A percentile compares a stretch with the other conserved stretches of the same genome.
Evolutionary conservation across 2,329 filamentous ascomycete species (phyloP).

Genomic region (Aspergillus phoenicis): DNA sequence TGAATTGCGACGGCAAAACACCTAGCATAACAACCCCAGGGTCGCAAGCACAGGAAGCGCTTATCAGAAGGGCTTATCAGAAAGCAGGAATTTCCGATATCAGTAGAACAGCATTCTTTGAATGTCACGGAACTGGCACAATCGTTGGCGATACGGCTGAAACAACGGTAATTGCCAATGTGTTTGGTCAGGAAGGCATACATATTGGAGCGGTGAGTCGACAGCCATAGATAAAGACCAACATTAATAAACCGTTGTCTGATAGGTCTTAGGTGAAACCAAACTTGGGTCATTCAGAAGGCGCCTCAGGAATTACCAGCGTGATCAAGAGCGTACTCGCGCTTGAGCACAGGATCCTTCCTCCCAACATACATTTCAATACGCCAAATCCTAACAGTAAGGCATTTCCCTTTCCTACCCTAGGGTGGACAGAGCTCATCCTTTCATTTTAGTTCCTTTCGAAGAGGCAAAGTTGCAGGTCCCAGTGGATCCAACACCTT

Average conservation of each 20-base stretch:
- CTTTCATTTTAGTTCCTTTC: constrained; percentile 18
- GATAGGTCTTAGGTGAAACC: constrained; percentile 25
- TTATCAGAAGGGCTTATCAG: constrained; percentile 14
- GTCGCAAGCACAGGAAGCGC: constrained; percentile 16
- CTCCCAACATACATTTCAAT: constrained; percentile 33
- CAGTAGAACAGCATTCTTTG: constrained; percentile 17
- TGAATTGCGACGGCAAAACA: constrained; percentile 34
- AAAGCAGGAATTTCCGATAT: constrained; percentile 4
- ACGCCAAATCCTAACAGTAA: constrained; percentile 29
- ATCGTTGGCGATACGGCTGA: constrained; percentile 22
- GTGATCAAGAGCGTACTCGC: constrained; percentile 30
- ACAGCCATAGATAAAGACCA: too few relatives aligned
- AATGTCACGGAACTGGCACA: constrained; percentile 26
- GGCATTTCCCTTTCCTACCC: neutral
- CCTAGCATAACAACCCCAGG: constrained; percentile 22
- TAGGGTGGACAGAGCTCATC: neutral
- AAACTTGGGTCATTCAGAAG: constrained; percentile 33
- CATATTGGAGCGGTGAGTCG: constrained; percentile 22
- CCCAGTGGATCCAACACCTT: constrained; percentile 22
- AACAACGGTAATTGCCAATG: constrained; percentile 18
- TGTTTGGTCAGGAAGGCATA: constrained; percentile 17
- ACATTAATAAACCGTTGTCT: too few relatives aligned
- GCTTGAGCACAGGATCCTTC: constrained; percentile 27
- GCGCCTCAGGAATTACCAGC: constrained; percentile 30
- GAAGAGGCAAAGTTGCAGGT: constrained; percentile 20